Conservation (phyloP, 768 basidiomycete species). For the Termitomyces sp. region DNA sequence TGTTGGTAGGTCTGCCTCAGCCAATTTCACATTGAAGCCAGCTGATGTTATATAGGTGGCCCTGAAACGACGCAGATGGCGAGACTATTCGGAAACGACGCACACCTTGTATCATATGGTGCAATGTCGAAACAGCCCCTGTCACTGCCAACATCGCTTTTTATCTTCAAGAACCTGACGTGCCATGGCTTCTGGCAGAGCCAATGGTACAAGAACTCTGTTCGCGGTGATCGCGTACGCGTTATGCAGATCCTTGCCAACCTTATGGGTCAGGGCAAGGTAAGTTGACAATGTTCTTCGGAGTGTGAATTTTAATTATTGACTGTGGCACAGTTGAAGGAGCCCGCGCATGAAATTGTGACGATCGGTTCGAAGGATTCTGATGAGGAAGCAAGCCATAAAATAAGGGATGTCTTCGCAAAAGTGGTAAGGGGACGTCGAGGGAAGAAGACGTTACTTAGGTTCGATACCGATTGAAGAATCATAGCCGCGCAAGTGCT, state of each 20-base stretch:
- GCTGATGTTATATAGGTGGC: slow-evolving; percentile 36
- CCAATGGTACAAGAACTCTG: slow-evolving; percentile 56
- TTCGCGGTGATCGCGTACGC: slow-evolving; percentile 40
- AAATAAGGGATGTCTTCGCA: slow-evolving; percentile 44
- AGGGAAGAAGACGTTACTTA: slow-evolving; percentile 40
- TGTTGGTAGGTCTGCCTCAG: slow-evolving; percentile 29
- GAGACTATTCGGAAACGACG: slow-evolving; percentile 56
- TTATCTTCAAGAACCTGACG: slow-evolving; percentile 82
- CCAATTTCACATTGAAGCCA: background rate
- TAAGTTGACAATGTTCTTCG: slow-evolving; percentile 16
- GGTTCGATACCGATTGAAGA: slow-evolving; percentile 23
- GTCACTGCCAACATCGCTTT: slow-evolving; percentile 67
- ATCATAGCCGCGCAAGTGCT: background rate
- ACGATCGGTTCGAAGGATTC: slow-evolving; percentile 35
- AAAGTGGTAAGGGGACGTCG: slow-evolving; percentile 30
- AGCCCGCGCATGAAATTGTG: slow-evolving; percentile 67
- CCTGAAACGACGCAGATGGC: slow-evolving; percentile 65
- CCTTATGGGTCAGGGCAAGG: slow-evolving; percentile 53
- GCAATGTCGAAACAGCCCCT: slow-evolving; percentile 87
- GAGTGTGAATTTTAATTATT: background rate
- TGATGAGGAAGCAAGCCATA: slow-evolving; percentile 34
- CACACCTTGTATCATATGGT: slow-evolving; percentile 82
- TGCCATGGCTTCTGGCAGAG: slow-evolving; percentile 78
- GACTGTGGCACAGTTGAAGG: slow-evolving; percentile 43
- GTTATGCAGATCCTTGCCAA: slow-evolving; percentile 47